Conservation (phyloP, 139 green algal species). For the Chlamydomonas sphaeroides region DNA sequence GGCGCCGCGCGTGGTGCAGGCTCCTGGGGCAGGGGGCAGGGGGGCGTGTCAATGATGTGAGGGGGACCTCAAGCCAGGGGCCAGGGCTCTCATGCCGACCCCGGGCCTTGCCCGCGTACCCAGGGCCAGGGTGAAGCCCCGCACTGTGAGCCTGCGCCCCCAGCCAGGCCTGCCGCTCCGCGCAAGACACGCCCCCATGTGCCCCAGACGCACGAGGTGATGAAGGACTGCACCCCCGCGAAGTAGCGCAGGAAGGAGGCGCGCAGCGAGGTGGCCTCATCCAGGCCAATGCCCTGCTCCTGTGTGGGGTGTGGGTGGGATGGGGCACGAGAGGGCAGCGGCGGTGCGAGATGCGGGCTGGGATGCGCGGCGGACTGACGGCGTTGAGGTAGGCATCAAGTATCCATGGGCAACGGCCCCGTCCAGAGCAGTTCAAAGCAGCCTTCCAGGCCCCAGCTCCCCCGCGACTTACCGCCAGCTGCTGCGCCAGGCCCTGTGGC, state of each 20-base stretch:
- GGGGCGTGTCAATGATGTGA: neutral
- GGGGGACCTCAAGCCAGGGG: neutral
- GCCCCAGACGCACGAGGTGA: conserved; percentile 23
- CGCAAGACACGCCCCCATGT: too few species aligned
- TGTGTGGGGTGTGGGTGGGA: too few species aligned
- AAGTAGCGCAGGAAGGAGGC: conserved; percentile 64
- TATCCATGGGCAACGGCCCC: too few species aligned
- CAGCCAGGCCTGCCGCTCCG: neutral
- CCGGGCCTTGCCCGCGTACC: too few species aligned
- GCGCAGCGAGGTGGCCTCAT: conserved; percentile 49
- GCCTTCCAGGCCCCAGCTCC: too few species aligned
- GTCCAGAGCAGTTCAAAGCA: too few species aligned
- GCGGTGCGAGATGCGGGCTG: too few species aligned
- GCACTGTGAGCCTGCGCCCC: neutral
- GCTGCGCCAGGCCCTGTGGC: conserved; percentile 28
- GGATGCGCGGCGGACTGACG: too few species aligned
- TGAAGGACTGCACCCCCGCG: conserved; percentile 56
- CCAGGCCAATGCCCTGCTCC: conserved; percentile 34
- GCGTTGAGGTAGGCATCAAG: too few species aligned
- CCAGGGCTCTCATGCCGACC: neutral
- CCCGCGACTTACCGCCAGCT: conserved; percentile 12
- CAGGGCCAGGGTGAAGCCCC: neutral
- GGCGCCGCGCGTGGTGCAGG: conserved; percentile 20
- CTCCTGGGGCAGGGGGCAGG: neutral
- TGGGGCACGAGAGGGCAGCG: too few species aligned